Percentiles rank a stretch among this genome's conserved stretches.
Evolutionary conservation across 2,329 filamentous ascomycete genomes (phyloP).

Genomic region (Epichloe elymi): DNA sequence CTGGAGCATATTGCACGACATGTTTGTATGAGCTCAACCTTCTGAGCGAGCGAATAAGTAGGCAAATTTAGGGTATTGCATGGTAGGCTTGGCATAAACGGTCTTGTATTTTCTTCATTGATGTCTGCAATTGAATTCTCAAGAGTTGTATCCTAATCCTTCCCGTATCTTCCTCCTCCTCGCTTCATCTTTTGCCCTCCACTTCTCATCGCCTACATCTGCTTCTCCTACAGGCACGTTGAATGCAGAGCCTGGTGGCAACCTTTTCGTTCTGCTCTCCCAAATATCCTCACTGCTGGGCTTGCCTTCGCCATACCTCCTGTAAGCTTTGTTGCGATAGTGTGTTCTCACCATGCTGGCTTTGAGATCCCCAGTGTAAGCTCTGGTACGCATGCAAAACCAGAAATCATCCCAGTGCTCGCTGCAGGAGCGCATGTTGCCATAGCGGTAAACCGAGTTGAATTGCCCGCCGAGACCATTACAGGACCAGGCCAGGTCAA

Average conservation of each 20-base stretch:
- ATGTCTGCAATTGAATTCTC: not conserved
- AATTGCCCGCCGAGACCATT: constrained; percentile 84
- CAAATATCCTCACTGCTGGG: constrained; percentile 85
- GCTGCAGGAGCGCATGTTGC: constrained; percentile 60
- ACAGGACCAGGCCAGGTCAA: constrained; percentile 91
- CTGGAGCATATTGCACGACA: too few relatives aligned
- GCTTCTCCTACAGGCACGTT: constrained; percentile 24
- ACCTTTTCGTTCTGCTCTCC: constrained; percentile 54
- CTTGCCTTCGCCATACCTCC: constrained; percentile 47
- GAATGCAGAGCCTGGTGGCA: constrained; percentile 38
- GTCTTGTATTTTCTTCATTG: too few relatives aligned
- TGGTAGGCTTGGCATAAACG: too few relatives aligned
- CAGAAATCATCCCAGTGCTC: constrained; percentile 91
- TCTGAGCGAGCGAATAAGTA: too few relatives aligned
- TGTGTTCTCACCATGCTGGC: constrained; percentile 50
- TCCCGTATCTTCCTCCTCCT: constrained; percentile 23
- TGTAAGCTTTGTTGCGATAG: constrained; percentile 52
- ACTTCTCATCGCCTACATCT: constrained; percentile 29
- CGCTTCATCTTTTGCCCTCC: constrained; percentile 21
- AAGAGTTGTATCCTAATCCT: constrained; percentile 16
- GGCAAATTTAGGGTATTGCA: too few relatives aligned
- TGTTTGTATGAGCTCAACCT: too few relatives aligned
- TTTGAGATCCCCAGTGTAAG: constrained; percentile 44
- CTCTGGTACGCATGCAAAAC: constrained; percentile 86
- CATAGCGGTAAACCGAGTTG: constrained; percentile 81